Conservation (phyloP, 1,284 basidiomycete genomes). For the Neotropicomus parvogracilis region DNA sequence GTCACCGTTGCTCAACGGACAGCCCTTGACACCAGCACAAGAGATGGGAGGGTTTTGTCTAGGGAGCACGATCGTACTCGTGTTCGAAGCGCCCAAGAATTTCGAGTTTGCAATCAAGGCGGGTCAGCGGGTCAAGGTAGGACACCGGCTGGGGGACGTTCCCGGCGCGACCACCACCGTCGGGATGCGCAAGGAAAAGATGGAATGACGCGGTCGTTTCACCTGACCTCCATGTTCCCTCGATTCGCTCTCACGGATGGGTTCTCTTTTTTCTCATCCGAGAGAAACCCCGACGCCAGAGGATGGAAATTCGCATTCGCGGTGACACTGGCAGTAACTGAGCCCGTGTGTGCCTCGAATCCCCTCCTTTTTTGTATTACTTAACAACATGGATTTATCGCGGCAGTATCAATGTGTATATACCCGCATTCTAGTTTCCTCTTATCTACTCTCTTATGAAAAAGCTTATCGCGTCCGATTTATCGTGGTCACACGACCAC, state of each 20-base stretch:
- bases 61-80: constrained; percentile 93
- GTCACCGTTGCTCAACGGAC: constrained; percentile 79
- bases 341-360: background rate
- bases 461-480: too few species aligned
- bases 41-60: constrained; percentile 98
- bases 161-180: constrained; percentile 16
- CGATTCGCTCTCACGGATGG: too few species aligned
- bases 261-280: background rate
- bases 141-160: constrained; percentile 68
- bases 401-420: constrained; percentile 12
- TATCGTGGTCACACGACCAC: background rate
- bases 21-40: constrained; percentile 83
- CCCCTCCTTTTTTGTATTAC: constrained; percentile 1
- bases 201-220: constrained; percentile 10
- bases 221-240: too few species aligned
- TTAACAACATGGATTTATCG: constrained; percentile 5
- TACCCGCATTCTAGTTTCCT: constrained; percentile 13
- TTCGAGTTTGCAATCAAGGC: constrained; percentile 82
- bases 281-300: background rate
- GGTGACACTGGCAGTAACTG: too few species aligned
- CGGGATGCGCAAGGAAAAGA: constrained; percentile 25
- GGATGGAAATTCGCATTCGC: too few species aligned
- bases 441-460: background rate
- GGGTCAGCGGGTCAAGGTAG: constrained; percentile 88
- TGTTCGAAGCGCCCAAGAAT: constrained; percentile 89